These are phyloP conservation scores for Podospora comata DNA, from an alignment of 495 filamentous ascomycete species.

Conservation along the genomic window DNA sequence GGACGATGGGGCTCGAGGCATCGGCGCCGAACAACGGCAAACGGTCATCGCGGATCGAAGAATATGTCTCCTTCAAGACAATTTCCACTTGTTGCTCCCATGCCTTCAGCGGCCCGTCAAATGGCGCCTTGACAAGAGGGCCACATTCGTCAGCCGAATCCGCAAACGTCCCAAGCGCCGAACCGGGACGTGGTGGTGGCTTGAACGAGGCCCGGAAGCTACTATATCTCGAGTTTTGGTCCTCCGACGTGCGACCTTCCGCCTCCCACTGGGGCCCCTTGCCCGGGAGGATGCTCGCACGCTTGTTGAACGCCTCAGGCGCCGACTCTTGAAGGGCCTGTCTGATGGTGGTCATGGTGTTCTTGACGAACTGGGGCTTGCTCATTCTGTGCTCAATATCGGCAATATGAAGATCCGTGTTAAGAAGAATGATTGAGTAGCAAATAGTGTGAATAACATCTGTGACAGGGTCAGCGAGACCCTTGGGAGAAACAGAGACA, in stretches of 20 bases:
- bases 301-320: conserved; percentile 60
- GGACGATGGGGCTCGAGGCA: conserved; percentile 41
- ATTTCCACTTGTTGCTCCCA: conserved; percentile 90
- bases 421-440: conserved; percentile 91
- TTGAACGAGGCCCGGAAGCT: conserved; percentile 47
- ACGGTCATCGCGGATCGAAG: conserved; percentile 77
- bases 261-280: conserved; percentile 32
- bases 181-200: conserved; percentile 45
- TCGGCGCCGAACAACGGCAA: conserved; percentile 74
- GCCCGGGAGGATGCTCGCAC: conserved; percentile 44
- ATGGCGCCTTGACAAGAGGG: conserved; percentile 75
- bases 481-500: background rate
- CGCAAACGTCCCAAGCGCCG: conserved; percentile 36
- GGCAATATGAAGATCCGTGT: conserved; percentile 92
- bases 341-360: conserved; percentile 87
- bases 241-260: conserved; percentile 35
- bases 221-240: conserved; percentile 40
- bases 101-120: conserved; percentile 68
- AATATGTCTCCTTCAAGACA: conserved; percentile 89
- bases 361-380: conserved; percentile 87
- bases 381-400: conserved; percentile 98
- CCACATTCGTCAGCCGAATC: conserved; percentile 47
- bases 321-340: conserved; percentile 68
- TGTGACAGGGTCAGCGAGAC: conserved; percentile 29
- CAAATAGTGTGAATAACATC: conserved; percentile 97